A percentile compares a stretch with the other conserved stretches of the same genome.
Evolutionary conservation across 257 asterid genomes (phyloP).

Genomic region (Knoxia roxburghii): DNA sequence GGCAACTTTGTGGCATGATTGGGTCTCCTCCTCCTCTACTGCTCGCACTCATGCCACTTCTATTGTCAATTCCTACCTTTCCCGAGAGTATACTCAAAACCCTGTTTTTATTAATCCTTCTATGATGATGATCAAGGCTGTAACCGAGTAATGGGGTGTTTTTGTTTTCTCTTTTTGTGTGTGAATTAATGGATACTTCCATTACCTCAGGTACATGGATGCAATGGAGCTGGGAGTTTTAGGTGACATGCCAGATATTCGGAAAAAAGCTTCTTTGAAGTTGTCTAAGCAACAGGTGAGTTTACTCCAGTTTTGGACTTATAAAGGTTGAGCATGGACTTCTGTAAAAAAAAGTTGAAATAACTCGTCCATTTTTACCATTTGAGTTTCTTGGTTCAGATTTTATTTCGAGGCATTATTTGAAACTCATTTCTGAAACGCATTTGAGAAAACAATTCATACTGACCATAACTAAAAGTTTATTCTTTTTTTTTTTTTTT

Average conservation of each 20-base stretch:
- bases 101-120: neutral
- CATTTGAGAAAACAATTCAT: too few species aligned
- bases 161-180: neutral
- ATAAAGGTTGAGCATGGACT: too few species aligned
- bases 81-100: constrained; percentile 42
- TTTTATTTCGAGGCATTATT: too few species aligned
- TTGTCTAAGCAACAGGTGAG: constrained; percentile 70
- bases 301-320: neutral
- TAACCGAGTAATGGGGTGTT: neutral
- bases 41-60: constrained; percentile 70
- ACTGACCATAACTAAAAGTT: too few species aligned
- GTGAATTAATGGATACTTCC: neutral
- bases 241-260: constrained; percentile 70
- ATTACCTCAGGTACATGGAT: constrained; percentile 55
- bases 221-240: constrained; percentile 69
- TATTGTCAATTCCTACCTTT: constrained; percentile 67
- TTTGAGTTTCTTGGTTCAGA: too few species aligned
- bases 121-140: neutral
- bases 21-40: constrained; percentile 54
- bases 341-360: too few species aligned
- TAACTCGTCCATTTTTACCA: too few species aligned
- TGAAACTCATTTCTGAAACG: too few species aligned
- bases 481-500: too few species aligned
- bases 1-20: constrained; percentile 49
- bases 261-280: constrained; percentile 56